phyloP scores from a whole-genome alignment of 2,329 filamentous ascomycete species.

The Microsporum ferrugineum region DNA sequence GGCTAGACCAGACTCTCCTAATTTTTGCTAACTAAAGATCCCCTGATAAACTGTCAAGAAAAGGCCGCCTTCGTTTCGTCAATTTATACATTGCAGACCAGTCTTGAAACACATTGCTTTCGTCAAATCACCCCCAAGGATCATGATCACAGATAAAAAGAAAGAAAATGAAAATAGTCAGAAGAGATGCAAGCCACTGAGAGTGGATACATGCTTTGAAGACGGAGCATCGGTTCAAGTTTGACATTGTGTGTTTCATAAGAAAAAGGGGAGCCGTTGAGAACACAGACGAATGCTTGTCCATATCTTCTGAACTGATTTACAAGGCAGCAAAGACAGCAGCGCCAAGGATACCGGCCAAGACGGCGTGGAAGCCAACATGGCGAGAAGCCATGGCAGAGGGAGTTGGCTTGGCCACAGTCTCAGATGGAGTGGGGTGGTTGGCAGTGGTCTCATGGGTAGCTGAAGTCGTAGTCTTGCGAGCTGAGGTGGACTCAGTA shows the following conservation, averaged over 20 bases:
- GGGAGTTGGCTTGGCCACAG: slow-evolving; percentile 1
- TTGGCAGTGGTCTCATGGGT: background rate
- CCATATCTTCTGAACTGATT: background rate
- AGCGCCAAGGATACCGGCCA: background rate
- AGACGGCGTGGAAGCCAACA: slow-evolving; percentile 2
- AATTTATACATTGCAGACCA: background rate
- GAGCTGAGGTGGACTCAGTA: background rate
- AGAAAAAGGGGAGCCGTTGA: background rate
- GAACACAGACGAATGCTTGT: background rate
- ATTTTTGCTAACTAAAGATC: slow-evolving; percentile 5
- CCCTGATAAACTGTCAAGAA: background rate
- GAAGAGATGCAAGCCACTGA: background rate
- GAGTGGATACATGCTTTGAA: background rate
- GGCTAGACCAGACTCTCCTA: slow-evolving; percentile 4
- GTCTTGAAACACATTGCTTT: background rate
- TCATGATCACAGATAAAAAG: slow-evolving; percentile 4
- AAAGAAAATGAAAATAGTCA: background rate
- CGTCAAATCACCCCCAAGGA: background rate
- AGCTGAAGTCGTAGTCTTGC: background rate
- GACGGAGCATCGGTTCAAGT: background rate
- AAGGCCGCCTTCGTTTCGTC: background rate
- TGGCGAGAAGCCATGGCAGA: slow-evolving; percentile 4
- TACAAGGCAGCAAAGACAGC: background rate
- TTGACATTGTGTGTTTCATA: background rate
- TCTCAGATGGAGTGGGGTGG: background rate